phyloP scores from a whole-genome alignment of 2,329 filamentous ascomycete species.

The Hypoxylon sp. region DNA sequence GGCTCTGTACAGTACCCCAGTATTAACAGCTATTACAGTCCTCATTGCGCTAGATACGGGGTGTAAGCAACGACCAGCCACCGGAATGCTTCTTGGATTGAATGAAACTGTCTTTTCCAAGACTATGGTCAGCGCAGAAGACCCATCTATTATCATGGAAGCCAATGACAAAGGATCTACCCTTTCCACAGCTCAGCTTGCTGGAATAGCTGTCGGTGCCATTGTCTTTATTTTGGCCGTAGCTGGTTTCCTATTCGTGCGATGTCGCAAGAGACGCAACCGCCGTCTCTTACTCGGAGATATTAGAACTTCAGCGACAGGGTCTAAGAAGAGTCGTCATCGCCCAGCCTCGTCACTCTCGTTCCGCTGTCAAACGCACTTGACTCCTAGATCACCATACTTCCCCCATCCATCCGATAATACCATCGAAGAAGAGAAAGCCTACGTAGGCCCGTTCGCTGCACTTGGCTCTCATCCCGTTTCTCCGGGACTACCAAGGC shows the following conservation, averaged over 20 bases:
- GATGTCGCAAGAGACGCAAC: conserved; percentile 56
- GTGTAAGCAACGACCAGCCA: conserved; percentile 57
- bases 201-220: conserved; percentile 54
- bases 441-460: conserved; percentile 18
- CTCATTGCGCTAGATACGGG: conserved; percentile 61
- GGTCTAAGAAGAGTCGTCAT: conserved; percentile 43
- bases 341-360: conserved; percentile 57
- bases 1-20: neutral
- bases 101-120: conserved; percentile 57
- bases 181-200: conserved; percentile 53
- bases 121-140: conserved; percentile 47
- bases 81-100: conserved; percentile 50
- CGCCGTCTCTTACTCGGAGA: conserved; percentile 44
- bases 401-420: conserved; percentile 40
- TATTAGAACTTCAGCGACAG: conserved; percentile 28
- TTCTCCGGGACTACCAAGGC: conserved; percentile 25
- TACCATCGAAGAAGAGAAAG: conserved; percentile 45
- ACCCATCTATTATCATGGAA: conserved; percentile 42
- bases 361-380: conserved; percentile 60
- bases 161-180: conserved; percentile 26
- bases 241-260: conserved; percentile 54
- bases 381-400: conserved; percentile 53
- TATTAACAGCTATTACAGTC: conserved; percentile 47
- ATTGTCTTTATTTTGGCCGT: conserved; percentile 50
- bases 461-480: conserved; percentile 38